Base-by-base conservation (phyloP, 116 monocot species). In the Phalaenopsis hybrid region DNA sequence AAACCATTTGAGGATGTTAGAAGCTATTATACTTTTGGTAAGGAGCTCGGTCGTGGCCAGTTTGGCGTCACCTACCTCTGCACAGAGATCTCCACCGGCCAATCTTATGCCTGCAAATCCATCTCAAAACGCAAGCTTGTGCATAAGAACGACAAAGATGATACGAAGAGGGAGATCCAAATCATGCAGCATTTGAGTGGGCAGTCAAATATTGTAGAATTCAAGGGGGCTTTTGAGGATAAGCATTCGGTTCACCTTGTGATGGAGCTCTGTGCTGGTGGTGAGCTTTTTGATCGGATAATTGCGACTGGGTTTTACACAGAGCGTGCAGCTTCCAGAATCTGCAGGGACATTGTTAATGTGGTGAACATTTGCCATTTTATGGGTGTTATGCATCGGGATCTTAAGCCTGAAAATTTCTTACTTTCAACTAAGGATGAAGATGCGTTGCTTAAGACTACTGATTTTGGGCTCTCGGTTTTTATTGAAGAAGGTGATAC, bases 311-410 rank as follows among this genome's bases (percentile, higher is more conserved):
- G 84, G 41, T 80, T 79, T 59, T 84, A 84, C 61, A 59, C 84
- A 59, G 84, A 84, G 80, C 78, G 79, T 13, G 84, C 84, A 5
- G 84, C 84, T 1, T 79, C 84, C 0, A 74, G 79, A 10, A 79
- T 84, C 31, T 84, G 84, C 63, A 72, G 84, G 74, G 84, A 79
- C 1, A 75, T 84, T 59, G 84, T 84, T 57, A 84, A 84, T 57
- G 84, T 84, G 80, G 84, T 84, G 74, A 74, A 84, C 23, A 84
- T 76, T 67, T 84, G 84, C 50, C 80, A 84, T 84, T 80, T 80
- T 63, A 84, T 84, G 84, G 84, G 84, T 34, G 84, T 84, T 48
- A 80, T 84, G 84, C 84, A 84, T 34, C 58, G 84, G 76, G 84
- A 80, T 48, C 79, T 84, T 15, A 84, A 84, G 76, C 84, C 84